A percentile compares a stretch with the other conserved stretches of the same genome.
phyloP scores from a whole-genome alignment of 495 filamentous ascomycete species.

The Podospora pseudopauciseta region DNA sequence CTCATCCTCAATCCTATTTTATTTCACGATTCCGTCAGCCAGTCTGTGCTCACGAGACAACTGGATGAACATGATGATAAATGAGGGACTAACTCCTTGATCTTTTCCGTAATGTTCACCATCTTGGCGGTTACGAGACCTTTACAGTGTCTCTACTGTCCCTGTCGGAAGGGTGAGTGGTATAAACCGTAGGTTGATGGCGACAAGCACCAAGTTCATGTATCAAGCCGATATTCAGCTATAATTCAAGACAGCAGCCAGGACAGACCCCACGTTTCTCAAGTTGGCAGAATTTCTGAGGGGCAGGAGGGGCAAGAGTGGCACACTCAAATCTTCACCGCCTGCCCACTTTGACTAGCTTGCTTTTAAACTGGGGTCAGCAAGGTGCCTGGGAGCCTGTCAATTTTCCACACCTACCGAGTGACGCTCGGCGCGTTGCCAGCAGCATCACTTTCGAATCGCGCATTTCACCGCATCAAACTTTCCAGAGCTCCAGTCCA shows the following conservation, averaged over 20 bases:
- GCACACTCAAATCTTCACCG: slow-evolving; percentile 14
- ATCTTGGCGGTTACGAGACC: slow-evolving; percentile 58
- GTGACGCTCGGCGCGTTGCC: not conserved
- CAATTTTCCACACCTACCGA: not conserved
- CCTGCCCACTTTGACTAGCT: not conserved
- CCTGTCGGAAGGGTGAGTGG: not conserved
- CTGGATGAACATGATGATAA: not conserved
- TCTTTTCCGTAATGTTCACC: slow-evolving; percentile 99
- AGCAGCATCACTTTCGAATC: not conserved
- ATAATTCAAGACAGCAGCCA: slow-evolving; percentile 3
- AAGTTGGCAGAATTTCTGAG: slow-evolving; percentile 35
- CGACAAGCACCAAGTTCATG: not conserved
- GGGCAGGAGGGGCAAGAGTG: slow-evolving; percentile 19
- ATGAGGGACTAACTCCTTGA: slow-evolving; percentile 75
- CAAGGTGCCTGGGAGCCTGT: slow-evolving; percentile 2
- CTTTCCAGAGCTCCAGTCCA: not conserved
- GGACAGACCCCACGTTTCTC: slow-evolving; percentile 31
- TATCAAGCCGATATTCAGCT: not conserved
- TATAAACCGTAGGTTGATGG: not conserved
- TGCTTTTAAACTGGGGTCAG: slow-evolving; percentile 7
- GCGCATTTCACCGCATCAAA: not conserved
- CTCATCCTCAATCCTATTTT: slow-evolving; percentile 92
- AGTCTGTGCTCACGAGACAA: not conserved
- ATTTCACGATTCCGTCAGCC: slow-evolving; percentile 23
- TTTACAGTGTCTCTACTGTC: not conserved